Evolutionary conservation across 108 stramenopile species (phyloP).

Genomic region (Fragilaria radians): DNA sequence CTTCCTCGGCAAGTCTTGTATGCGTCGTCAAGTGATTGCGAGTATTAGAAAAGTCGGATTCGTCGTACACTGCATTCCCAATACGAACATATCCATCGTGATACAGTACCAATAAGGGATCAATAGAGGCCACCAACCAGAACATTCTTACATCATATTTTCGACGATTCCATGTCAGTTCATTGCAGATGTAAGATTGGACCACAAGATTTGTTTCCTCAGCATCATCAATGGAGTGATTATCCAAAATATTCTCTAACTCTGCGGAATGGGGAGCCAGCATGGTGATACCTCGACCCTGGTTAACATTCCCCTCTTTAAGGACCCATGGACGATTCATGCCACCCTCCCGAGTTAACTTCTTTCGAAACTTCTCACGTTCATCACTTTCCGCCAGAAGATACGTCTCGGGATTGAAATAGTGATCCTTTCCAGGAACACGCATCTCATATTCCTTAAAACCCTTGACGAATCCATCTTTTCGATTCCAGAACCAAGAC

Average conservation of each 20-base stretch:
- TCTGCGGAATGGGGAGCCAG: conserved; percentile 11
- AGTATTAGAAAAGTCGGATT: conserved; percentile 11
- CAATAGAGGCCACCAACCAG: conserved; percentile 18
- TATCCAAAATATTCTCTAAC: conserved; percentile 3
- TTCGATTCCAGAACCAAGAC: conserved; percentile 2
- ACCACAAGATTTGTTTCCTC: conserved; percentile 7
- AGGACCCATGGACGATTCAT: conserved; percentile 19
- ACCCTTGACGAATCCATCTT: conserved; percentile 8
- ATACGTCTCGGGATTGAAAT: conserved; percentile 14
- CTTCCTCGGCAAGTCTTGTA: conserved; percentile 2
- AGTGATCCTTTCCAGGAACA: background rate
- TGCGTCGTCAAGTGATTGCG: conserved; percentile 5
- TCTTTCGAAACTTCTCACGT: background rate
- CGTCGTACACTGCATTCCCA: conserved; percentile 14
- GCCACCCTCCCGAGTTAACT: background rate
- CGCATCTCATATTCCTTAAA: conserved; percentile 8
- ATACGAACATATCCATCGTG: conserved; percentile 29
- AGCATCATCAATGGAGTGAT: background rate
- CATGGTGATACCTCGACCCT: conserved; percentile 14
- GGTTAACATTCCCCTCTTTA: conserved; percentile 15
- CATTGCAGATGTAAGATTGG: conserved; percentile 31
- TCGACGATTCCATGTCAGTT: conserved; percentile 9
- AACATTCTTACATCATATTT: conserved; percentile 27
- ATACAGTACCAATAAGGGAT: conserved; percentile 24
- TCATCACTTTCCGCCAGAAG: conserved; percentile 5